Base-by-base conservation (phyloP, 129 eudicot genomes). In the Apium graveolens region DNA sequence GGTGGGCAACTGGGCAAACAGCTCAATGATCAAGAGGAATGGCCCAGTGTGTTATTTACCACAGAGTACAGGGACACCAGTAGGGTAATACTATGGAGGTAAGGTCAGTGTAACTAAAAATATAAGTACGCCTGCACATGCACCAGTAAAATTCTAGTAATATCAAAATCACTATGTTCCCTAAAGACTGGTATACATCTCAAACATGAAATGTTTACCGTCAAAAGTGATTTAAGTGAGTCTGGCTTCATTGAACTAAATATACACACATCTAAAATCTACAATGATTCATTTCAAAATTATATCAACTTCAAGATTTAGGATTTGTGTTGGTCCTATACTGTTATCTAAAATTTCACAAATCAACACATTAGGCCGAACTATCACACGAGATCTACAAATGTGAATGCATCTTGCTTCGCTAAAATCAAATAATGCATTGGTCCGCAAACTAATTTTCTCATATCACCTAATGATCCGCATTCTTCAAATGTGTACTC, bases 11-110 rank as follows among this genome's bases (percentile, higher is more conserved):
- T n/a, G n/a, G 2, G 48, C 68, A 9, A 2, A n/a, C 68, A 60
- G 68, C 68, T 60, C 31, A 24, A 24, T 57, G 66, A 57, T 57
- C 66, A 57, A n/a, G 32, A 11, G 66, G 68, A 60, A 5, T 60
- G 68, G 68, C 68, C 68, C 68, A n/a, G 29, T n/a, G 68, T 60
- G 68, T 60, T 60, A n/a, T 60, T 26, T 60, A 60, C 68, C 68
- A 60, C 21, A 26, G 32, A n/a, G 32, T 26, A 60, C 32, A 26
- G 68, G 68, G 68, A n/a, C 68, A 60, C 1, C 34, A 60, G 32
- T 60, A 34, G 68, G 68, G 32, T 26, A n/a, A 60, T n/a, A 26
- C 11, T 57, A 12, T 10, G 68, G 34, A 60, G 68, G 68, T n/a
- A 60, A 60, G 68, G 68, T 26, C 68, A 11, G 68, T n/a, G 5